Evolutionary conservation across 2,329 filamentous ascomycete species (phyloP).

Genomic region (Colletotrichum liriopes): DNA sequence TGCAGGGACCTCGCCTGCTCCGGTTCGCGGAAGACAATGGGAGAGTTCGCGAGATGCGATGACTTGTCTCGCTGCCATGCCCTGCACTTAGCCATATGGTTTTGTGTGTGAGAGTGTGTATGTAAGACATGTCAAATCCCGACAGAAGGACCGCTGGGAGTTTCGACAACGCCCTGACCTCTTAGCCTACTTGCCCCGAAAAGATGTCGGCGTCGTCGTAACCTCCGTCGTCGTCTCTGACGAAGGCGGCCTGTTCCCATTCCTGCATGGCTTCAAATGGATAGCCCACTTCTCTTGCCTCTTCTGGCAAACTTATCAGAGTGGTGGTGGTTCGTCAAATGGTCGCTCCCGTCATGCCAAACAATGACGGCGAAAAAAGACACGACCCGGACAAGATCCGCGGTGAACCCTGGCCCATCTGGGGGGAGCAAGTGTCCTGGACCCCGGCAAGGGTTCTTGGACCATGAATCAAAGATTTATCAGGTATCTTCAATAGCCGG

Average conservation of each 20-base stretch:
- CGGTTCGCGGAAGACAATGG: constrained; percentile 38
- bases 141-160: constrained; percentile 26
- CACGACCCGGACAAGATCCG: constrained; percentile 21
- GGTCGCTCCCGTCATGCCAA: constrained; percentile 10
- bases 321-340: not conserved
- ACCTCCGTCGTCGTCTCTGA: constrained; percentile 13
- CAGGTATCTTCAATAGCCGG: not conserved
- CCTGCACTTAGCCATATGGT: not conserved
- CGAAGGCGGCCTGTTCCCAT: constrained; percentile 14
- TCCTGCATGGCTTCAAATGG: constrained; percentile 6
- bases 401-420: constrained; percentile 11
- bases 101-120: not conserved
- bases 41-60: constrained; percentile 41
- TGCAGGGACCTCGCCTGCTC: constrained; percentile 36
- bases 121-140: constrained; percentile 33
- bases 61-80: constrained; percentile 34
- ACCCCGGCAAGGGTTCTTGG: constrained; percentile 9
- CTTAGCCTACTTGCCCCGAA: not conserved
- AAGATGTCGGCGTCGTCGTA: not conserved
- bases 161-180: constrained; percentile 22
- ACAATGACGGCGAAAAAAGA: constrained; percentile 11
- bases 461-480: constrained; percentile 18
- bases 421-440: not conserved
- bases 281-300: constrained; percentile 17
- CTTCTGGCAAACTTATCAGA: constrained; percentile 11